phyloP scores from a whole-genome alignment of 2,329 filamentous ascomycete species.

The Mollisia scopiformis region DNA sequence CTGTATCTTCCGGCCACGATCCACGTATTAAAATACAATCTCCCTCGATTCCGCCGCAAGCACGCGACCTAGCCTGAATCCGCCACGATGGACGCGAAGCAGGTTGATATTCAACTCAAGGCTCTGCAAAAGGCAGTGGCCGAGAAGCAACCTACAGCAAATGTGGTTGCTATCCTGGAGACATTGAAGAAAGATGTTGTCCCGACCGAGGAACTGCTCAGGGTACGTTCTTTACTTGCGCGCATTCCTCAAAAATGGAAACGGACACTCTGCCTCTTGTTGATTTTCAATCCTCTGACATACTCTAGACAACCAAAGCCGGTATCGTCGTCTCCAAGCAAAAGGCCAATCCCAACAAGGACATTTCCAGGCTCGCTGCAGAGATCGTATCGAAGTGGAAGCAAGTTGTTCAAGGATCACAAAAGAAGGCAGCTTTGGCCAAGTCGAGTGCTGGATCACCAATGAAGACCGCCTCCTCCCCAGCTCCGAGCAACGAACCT shows the following conservation, averaged over 20 bases:
- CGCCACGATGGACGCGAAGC: slow-evolving; percentile 33
- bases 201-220: slow-evolving; percentile 86
- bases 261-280: too few species aligned
- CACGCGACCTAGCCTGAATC: slow-evolving; percentile 9
- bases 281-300: background rate
- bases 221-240: slow-evolving; percentile 55
- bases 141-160: slow-evolving; percentile 73
- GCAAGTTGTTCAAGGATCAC: slow-evolving; percentile 73
- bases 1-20: background rate
- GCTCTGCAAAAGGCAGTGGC: slow-evolving; percentile 78
- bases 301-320: slow-evolving; percentile 74
- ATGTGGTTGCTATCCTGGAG: slow-evolving; percentile 74
- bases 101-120: slow-evolving; percentile 36
- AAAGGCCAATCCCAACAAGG: slow-evolving; percentile 75
- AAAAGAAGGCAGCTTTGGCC: slow-evolving; percentile 41
- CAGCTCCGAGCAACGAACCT: slow-evolving; percentile 41
- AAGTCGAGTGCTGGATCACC: slow-evolving; percentile 23
- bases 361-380: slow-evolving; percentile 75
- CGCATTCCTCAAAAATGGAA: slow-evolving; percentile 26
- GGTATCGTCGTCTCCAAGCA: slow-evolving; percentile 87
- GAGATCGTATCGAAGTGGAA: slow-evolving; percentile 91
- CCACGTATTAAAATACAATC: background rate
- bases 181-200: slow-evolving; percentile 78
- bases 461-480: slow-evolving; percentile 32
- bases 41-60: background rate